Conservation (phyloP, 2,329 filamentous ascomycete genomes). For the Talaromyces sp. region DNA sequence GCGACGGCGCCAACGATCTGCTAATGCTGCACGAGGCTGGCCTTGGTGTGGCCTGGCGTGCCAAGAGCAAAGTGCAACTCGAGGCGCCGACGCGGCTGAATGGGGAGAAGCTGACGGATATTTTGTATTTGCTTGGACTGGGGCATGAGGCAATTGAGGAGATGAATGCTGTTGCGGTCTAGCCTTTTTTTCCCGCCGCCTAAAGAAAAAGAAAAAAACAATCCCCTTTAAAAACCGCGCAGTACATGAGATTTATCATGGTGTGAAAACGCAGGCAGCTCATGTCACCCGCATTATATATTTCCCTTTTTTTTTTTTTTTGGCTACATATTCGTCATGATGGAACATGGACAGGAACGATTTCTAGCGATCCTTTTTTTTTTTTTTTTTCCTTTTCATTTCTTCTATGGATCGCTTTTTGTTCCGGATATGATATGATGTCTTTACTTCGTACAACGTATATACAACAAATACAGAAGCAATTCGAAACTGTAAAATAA, state of each 20-base stretch:
- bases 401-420: neutral
- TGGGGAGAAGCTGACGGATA: slow-evolving; percentile 51
- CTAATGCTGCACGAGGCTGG: slow-evolving; percentile 60
- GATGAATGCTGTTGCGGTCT: slow-evolving; percentile 19
- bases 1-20: slow-evolving; percentile 62
- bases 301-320: neutral
- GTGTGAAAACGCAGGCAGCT: neutral
- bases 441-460: neutral
- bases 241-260: neutral
- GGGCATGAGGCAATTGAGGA: slow-evolving; percentile 46
- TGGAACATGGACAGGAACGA: neutral
- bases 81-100: slow-evolving; percentile 57
- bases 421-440: neutral
- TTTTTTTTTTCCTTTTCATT: neutral
- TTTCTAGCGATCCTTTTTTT: neutral
- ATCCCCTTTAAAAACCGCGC: neutral
- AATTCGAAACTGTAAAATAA: neutral
- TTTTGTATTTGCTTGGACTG: slow-evolving; percentile 55
- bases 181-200: neutral
- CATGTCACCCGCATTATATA: neutral
- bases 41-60: slow-evolving; percentile 58
- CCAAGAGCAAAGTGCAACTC: slow-evolving; percentile 59
- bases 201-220: neutral
- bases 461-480: neutral
- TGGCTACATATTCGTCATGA: neutral